Evolutionary conservation across 2,329 filamentous ascomycete genomes (phyloP).

Genomic region (Paracoccidioides brasiliensis): DNA sequence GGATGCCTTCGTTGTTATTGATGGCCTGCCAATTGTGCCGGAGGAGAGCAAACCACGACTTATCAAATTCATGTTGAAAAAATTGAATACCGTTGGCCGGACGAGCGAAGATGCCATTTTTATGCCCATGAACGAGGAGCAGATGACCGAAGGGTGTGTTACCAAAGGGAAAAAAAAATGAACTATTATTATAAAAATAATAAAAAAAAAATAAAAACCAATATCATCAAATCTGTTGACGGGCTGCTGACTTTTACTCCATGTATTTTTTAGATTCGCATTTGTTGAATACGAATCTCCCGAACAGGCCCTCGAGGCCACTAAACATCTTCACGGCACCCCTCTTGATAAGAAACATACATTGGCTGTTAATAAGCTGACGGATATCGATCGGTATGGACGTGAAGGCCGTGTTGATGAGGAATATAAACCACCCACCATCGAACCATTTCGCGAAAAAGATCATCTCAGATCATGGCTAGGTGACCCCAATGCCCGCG

Average conservation of each 20-base stretch:
- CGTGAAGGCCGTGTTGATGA: slow-evolving; percentile 89
- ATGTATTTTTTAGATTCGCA: slow-evolving; percentile 53
- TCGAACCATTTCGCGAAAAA: slow-evolving; percentile 77
- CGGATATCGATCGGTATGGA: slow-evolving; percentile 92
- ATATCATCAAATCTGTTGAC: not conserved
- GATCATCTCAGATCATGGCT: slow-evolving; percentile 93
- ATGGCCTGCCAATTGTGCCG: slow-evolving; percentile 79
- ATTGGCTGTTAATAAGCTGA: slow-evolving; percentile 92
- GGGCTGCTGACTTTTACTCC: not conserved
- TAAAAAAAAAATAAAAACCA: slow-evolving; percentile 7
- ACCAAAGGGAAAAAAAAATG: slow-evolving; percentile 2
- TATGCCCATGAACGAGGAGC: slow-evolving; percentile 86
- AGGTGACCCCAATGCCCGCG: slow-evolving; percentile 73
- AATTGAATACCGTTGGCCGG: slow-evolving; percentile 73
- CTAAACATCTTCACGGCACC: slow-evolving; percentile 73
- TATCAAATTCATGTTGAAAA: slow-evolving; percentile 89
- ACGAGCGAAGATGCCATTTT: slow-evolving; percentile 76
- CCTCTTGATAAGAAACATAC: slow-evolving; percentile 95
- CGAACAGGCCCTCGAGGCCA: slow-evolving; percentile 77
- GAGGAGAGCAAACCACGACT: slow-evolving; percentile 90
- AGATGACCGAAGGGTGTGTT: slow-evolving; percentile 70
- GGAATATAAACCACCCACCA: slow-evolving; percentile 67
- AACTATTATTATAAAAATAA: not conserved
- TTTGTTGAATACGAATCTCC: slow-evolving; percentile 93
- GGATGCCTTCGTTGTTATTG: slow-evolving; percentile 90